Conservation (phyloP, 2,329 filamentous ascomycete species). For the Fusarium concolor region DNA sequence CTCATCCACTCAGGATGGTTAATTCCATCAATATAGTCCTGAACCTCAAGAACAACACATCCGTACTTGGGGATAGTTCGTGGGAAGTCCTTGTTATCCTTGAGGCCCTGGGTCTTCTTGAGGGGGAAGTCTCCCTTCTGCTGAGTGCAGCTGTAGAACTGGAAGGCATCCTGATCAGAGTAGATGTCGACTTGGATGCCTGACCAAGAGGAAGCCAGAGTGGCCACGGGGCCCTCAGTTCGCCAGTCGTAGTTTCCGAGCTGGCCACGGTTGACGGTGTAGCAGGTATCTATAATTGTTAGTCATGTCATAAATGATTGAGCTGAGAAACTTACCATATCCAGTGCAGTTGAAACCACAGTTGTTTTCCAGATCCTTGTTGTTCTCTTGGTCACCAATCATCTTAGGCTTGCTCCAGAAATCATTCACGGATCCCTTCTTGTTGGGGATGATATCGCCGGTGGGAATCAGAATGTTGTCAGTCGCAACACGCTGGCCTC, state of each 20-base stretch:
- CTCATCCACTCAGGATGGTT: constrained; percentile 92
- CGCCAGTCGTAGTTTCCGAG: constrained; percentile 73
- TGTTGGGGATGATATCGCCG: constrained; percentile 78
- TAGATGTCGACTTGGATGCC: constrained; percentile 87
- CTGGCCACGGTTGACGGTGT: constrained; percentile 71
- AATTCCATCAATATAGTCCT: constrained; percentile 94
- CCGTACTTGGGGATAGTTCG: constrained; percentile 79
- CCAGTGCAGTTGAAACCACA: constrained; percentile 87
- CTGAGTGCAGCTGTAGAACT: constrained; percentile 86
- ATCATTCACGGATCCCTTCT: constrained; percentile 76
- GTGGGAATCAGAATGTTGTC: constrained; percentile 81
- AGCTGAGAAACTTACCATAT: constrained; percentile 70
- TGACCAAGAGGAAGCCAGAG: constrained; percentile 77
- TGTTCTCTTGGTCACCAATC: constrained; percentile 75
- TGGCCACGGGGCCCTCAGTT: constrained; percentile 68
- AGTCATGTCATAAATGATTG: neutral
- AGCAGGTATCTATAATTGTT: constrained; percentile 69
- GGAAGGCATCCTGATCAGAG: constrained; percentile 87
- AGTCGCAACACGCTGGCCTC: constrained; percentile 73
- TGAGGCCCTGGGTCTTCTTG: constrained; percentile 76
- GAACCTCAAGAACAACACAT: constrained; percentile 89
- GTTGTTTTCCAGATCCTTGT: constrained; percentile 73
- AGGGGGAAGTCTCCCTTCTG: constrained; percentile 78
- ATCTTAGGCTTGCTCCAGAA: constrained; percentile 87
- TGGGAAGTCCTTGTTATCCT: constrained; percentile 64